Base-by-base conservation (phyloP, 176 grass and related monocot species). In the Rhynchospora tenuis region DNA sequence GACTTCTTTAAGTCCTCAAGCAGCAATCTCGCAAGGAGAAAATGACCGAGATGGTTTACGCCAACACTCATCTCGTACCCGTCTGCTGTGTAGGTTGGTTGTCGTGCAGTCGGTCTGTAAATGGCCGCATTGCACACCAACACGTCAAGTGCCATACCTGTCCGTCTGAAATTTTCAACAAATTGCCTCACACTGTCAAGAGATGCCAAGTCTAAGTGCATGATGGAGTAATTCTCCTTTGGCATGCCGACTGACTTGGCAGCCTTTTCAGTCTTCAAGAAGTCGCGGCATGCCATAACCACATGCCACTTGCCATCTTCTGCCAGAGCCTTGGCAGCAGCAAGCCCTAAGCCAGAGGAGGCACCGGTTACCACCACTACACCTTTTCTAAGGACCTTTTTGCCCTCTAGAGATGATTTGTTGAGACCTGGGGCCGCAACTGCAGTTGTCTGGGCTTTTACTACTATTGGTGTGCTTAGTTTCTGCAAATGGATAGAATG, bases 61-160 rank as follows among this genome's bases (percentile, higher is more conserved):
- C 92, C 95, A 0, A 98, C 95, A 88, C 92, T 98, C 92, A 98
- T 94, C 92, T 98, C 92, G 47, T 74, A 78, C 5, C 87, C 92
- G 24, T 98, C 92, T 4, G 92, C 95, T 8, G 95, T 98, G 89
- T 86, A 98, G 11, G 92, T 98, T 9, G 95, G 95, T 10, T 33
- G 24, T 6, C 83, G 55, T 14, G 95, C 92, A 2, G 92, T 98
- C 3, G 95, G 95, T 0, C 90, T 87, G 87, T 94, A 98, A 76
- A 94, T 90, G 29, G 95, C 95, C 17, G 95, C 95, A 81, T 98
- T 98, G 90, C 95, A 98, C 0, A 98, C 95, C 0, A 98, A 88
- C 66, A 84, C 86, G 31, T 98, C 95, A 4, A 98, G 92, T 33
- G 87, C 88, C 90, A 88, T 94, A 9, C 70, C 95, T 0, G 89